Evolutionary conservation across 169 alveolate genomes (phyloP).

Genomic region (Cryptosporidium bovis): DNA sequence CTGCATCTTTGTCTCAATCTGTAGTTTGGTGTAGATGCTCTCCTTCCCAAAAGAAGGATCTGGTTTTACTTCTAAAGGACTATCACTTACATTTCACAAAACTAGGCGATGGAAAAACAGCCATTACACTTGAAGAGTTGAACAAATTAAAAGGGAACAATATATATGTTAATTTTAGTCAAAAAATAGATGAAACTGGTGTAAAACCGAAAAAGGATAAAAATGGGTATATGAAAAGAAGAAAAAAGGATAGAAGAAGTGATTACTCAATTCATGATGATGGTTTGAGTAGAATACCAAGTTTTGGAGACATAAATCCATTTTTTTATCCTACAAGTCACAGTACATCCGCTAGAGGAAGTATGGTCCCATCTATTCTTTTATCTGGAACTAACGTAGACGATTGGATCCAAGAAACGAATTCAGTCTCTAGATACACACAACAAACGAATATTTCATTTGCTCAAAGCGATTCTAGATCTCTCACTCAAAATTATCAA

Average conservation of each 20-base stretch:
- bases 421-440: not conserved
- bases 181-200: not conserved
- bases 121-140: conserved; percentile 14
- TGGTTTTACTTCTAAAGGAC: conserved; percentile 82
- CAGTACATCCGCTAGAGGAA: conserved; percentile 1
- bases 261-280: conserved; percentile 3
- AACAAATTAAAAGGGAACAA: not conserved
- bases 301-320: not conserved
- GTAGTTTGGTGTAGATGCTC: conserved; percentile 98
- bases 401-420: conserved; percentile 38
- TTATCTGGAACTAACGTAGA: conserved; percentile 36
- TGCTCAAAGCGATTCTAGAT: conserved; percentile 16
- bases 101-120: not conserved
- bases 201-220: not conserved
- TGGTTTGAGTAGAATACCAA: not conserved
- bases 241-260: conserved; percentile 17
- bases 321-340: not conserved
- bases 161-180: not conserved
- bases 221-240: conserved; percentile 28
- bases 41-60: conserved; percentile 97
- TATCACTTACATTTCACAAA: conserved; percentile 44
- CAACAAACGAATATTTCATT: not conserved
- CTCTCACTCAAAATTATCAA: not conserved
- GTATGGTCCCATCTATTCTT: not conserved
- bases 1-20: conserved; percentile 89